Percentiles rank a stretch among this genome's conserved stretches.
Evolutionary conservation across 2,329 filamentous ascomycete genomes (phyloP).

Genomic region (Colletotrichum sp.): DNA sequence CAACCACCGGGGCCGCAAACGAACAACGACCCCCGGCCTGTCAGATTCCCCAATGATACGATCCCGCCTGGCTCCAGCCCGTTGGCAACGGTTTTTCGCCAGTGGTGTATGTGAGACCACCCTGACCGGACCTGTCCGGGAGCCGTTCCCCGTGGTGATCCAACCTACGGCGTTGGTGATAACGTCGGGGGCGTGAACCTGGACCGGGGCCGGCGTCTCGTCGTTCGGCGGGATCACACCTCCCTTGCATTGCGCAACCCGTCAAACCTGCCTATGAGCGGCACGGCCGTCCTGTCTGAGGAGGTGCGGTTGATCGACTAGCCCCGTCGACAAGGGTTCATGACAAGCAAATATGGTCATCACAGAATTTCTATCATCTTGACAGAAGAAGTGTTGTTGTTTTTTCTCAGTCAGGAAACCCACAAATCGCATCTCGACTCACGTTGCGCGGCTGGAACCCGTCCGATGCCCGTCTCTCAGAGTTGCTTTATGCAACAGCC

Average conservation of each 20-base stretch:
- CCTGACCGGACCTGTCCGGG: conserved; percentile 7
- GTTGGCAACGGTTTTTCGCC: conserved; percentile 2
- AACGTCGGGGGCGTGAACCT: neutral
- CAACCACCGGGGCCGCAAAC: neutral
- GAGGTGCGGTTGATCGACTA: conserved; percentile 10
- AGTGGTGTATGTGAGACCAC: neutral
- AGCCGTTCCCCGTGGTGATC: conserved; percentile 9
- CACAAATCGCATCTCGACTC: neutral
- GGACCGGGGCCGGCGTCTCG: neutral
- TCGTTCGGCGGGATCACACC: neutral
- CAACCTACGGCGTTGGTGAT: neutral
- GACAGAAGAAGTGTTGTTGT: neutral
- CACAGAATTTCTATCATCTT: neutral
- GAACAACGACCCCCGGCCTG: neutral
- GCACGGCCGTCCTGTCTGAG: neutral
- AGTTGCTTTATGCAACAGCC: neutral
- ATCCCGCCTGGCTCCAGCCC: neutral
- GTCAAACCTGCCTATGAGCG: neutral
- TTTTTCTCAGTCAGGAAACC: neutral
- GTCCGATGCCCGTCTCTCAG: neutral
- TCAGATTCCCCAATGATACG: conserved; percentile 1
- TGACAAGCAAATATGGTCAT: neutral
- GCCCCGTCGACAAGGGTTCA: conserved; percentile 5
- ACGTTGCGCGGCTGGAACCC: neutral
- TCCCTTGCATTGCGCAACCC: neutral